Evolutionary conservation across 495 filamentous ascomycete genomes (phyloP), one percentile per base, ranked within the genome.

Genomic region (Aspergillus taichungensis): DNA sequence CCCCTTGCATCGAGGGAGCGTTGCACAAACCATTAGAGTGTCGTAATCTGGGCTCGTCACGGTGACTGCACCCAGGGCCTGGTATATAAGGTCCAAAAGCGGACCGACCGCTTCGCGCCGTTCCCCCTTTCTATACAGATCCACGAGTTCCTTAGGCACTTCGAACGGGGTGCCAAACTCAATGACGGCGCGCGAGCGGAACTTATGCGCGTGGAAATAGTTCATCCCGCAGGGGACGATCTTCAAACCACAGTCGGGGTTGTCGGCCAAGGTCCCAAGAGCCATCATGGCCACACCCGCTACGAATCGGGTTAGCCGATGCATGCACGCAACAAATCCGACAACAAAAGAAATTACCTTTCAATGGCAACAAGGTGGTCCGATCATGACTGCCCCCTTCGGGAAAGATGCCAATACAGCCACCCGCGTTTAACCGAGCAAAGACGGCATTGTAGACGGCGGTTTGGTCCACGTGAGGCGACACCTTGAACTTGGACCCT

Each of bases 161-260:
- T 94, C 84, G 30, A 97, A 73, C 3, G 92, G 89, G 24, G 74
- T 80, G 13, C 94, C 92, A 60, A 99, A 99, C 54, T 99, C 92
- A 47, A 99, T 79, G 2, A 99, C 92, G 32, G 94, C 94, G 59
- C 92, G 77, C 40, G 92, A 99, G 12, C 92, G 82, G 66, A 99
- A 99, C 61, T 97, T 99, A 68, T 99, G 92, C 5, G 92, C 85
- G 65, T 99, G 92, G 67, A 99, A 99, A 65, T 99, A 99, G 59
- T 99, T 99, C 92, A 97, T 97, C 48, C 94, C 94, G 40, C 88
- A 91, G n/a, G 94, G 94, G n/a, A 99, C 85, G 54, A 99, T 97
- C 62, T 87, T 94, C 51, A 99, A 60, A n/a, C 85, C 89, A 59
- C 85, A 95, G 51, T 94, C 75, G 4, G 90, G 92, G 38, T 88